phyloP scores from a whole-genome alignment of 1,139 yeast species.

The Meyerozyma guilliermondii region DNA sequence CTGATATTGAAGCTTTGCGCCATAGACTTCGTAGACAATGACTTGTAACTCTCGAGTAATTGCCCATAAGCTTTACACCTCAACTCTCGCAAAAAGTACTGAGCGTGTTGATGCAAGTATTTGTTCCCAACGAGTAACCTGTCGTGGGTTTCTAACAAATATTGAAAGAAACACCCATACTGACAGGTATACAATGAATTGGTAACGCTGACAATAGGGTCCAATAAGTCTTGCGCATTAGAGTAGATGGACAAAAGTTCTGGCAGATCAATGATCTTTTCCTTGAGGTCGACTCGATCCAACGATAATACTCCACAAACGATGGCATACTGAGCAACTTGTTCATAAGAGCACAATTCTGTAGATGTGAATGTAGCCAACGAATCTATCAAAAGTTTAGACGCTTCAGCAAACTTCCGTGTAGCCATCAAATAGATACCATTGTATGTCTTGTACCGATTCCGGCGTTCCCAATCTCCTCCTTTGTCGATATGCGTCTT shows the following conservation, averaged over 20 bases:
- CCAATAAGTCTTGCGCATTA: conserved; percentile 57
- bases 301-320: conserved; percentile 80
- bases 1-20: conserved; percentile 89
- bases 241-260: conserved; percentile 82
- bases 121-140: conserved; percentile 68
- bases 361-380: conserved; percentile 96
- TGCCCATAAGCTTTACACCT: conserved; percentile 95
- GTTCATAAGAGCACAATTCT: conserved; percentile 85
- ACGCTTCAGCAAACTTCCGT: conserved; percentile 80
- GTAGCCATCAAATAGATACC: conserved; percentile 84
- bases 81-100: conserved; percentile 84
- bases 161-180: conserved; percentile 75
- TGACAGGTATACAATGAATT: conserved; percentile 88
- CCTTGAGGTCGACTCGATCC: conserved; percentile 79
- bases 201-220: conserved; percentile 79
- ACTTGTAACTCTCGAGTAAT: conserved; percentile 88
- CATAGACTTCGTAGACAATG: conserved; percentile 86
- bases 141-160: conserved; percentile 74
- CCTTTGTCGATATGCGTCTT: conserved; percentile 84
- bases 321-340: conserved; percentile 83
- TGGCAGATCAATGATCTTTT: conserved; percentile 86
- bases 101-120: conserved; percentile 73
- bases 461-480: conserved; percentile 99
- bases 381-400: conserved; percentile 79
- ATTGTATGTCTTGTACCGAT: conserved; percentile 84